Conservation (phyloP, 371 early-diverging fungal genomes). For the Mucor lusitanicus region DNA sequence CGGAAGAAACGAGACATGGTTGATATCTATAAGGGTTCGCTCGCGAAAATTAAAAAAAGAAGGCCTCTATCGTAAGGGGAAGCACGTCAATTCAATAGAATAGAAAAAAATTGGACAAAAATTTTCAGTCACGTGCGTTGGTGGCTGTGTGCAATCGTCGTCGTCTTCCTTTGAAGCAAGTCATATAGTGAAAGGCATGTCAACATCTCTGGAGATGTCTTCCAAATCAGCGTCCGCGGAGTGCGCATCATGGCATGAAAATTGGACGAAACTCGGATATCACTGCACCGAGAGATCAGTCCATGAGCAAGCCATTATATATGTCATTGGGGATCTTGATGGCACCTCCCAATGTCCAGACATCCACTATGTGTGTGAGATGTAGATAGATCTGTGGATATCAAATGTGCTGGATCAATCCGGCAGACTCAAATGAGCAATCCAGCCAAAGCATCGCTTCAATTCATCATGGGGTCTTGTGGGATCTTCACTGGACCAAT, state of each 20-base stretch:
- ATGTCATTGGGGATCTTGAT: not conserved
- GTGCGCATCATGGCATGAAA: not conserved
- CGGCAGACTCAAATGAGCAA: too few relatives aligned
- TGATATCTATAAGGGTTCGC: slow-evolving; percentile 3
- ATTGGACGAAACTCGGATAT: not conserved
- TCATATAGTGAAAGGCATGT: not conserved
- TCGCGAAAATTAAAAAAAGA: slow-evolving; percentile 3
- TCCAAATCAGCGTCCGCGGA: not conserved
- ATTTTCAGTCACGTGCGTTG: slow-evolving; percentile 19
- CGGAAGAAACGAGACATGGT: slow-evolving; percentile 64
- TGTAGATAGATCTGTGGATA: too few relatives aligned
- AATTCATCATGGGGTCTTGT: too few relatives aligned
- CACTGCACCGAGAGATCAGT: not conserved
- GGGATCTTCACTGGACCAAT: too few relatives aligned
- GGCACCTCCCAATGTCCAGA: too few relatives aligned
- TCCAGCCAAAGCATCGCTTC: too few relatives aligned
- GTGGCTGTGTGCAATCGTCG: slow-evolving; percentile 13
- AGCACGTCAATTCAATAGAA: slow-evolving; percentile 9
- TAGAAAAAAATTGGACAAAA: slow-evolving; percentile 12
- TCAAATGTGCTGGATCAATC: too few relatives aligned
- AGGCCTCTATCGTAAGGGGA: slow-evolving; percentile 6
- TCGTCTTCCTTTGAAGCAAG: not conserved
- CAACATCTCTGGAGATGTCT: not conserved
- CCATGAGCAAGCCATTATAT: not conserved
- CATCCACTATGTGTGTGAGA: too few relatives aligned